Base-by-base conservation (phyloP, 2,329 filamentous ascomycete genomes). In the Epichloe elymi region DNA sequence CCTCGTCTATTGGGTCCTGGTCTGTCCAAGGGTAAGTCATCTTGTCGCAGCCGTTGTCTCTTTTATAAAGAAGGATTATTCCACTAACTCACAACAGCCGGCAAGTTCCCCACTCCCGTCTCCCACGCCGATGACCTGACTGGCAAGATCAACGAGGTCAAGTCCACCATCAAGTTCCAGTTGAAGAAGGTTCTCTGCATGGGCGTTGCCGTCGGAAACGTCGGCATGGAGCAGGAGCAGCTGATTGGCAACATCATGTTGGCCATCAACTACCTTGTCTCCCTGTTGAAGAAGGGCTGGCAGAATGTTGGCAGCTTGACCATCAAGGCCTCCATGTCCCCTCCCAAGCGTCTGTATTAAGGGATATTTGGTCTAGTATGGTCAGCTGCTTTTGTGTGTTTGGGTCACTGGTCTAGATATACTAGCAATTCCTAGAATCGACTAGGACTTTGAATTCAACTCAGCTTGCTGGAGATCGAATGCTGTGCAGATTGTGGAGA, bases 141-240 rank as follows among this genome's bases (percentile, higher is more conserved):
- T 72, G 82, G 76, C 80, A 96, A 95, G 85, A 88, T 97, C 80
- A 95, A 79, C 78, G 93, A 98, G 74, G 91, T 98, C 83, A 97
- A 96, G 86, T 95, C 88, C 66, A 98, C 93, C 75, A 97, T 98
- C 86, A 98, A 98, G 86, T 98, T 98, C 86, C 90, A 98, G 83
- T 82, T 98, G 69, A 98, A 98, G 88, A 98, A 98, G 88, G 93
- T 98, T 73, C 83, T 98, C 65, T 98, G 93, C 83, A 90, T 98
- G 83, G 93, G 91, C 86, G 91, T 97, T 71, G 93, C 93, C 65
- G 88, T 98, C 69, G 93, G 93, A 71, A 95, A 98, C 76, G 93
- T 98, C 66, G 89, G 85, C 67, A 98, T 98, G 93, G 86, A 81
- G 60, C 78, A 88, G 78, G 93, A 98, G 69, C 88, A 96, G 80